These are phyloP conservation scores for Selenicereus undatus DNA, from an alignment of 148 eudicot species.

Conservation along the genomic window DNA sequence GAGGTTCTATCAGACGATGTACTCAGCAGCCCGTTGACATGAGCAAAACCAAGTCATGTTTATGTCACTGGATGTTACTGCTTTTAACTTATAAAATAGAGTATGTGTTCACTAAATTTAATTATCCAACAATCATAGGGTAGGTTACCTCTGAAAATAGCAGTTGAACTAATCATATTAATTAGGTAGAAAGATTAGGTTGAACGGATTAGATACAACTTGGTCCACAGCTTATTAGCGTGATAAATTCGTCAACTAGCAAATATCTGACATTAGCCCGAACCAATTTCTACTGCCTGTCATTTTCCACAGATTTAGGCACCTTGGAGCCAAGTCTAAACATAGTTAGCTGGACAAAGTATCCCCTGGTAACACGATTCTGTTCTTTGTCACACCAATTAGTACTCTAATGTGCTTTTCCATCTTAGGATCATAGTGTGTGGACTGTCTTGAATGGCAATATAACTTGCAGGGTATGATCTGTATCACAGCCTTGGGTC, in stretches of 20 bases:
- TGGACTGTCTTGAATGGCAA: too few species aligned
- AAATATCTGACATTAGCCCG: not conserved
- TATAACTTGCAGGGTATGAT: too few species aligned
- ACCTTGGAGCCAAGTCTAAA: not conserved
- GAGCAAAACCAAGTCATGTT: not conserved
- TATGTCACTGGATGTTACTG: not conserved
- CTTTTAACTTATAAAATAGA: not conserved
- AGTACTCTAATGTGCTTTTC: too few species aligned
- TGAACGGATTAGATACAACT: not conserved
- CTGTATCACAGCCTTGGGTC: too few species aligned
- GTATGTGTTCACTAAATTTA: not conserved
- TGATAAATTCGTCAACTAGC: not conserved
- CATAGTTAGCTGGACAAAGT: not conserved
- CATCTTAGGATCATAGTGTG: too few species aligned
- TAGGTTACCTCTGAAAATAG: not conserved
- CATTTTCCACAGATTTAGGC: too few species aligned
- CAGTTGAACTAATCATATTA: not conserved
- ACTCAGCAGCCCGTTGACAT: not conserved
- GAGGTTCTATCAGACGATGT: not conserved
- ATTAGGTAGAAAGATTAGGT: constrained; percentile 1
- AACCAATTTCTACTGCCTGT: not conserved
- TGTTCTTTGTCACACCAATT: not conserved
- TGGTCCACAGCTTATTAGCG: not conserved
- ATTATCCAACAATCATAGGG: not conserved
- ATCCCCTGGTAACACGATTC: not conserved